Evolutionary conservation across 306 rosid genomes (phyloP).

Genomic region (Cercis canadensis): DNA sequence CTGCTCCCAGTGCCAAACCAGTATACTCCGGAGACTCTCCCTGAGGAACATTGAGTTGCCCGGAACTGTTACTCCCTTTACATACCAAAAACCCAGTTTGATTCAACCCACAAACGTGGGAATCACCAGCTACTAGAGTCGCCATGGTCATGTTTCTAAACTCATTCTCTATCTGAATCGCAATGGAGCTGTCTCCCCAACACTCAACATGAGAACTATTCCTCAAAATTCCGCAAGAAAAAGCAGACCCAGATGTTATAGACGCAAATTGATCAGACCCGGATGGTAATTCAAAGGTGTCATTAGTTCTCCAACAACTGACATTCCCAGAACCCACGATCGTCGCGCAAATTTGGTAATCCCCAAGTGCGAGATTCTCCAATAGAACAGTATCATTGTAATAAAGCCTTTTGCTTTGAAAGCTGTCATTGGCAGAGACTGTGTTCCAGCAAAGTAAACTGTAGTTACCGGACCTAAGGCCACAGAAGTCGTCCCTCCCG

Average conservation of each 20-base stretch:
- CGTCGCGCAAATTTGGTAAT: constrained; percentile 68
- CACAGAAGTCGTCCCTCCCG: constrained; percentile 69
- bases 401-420: constrained; percentile 53
- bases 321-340: constrained; percentile 46
- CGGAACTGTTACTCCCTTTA: constrained; percentile 59
- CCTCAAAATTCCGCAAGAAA: constrained; percentile 75
- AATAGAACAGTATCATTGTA: constrained; percentile 38
- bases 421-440: constrained; percentile 23
- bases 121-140: constrained; percentile 64
- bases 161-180: constrained; percentile 43
- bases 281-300: constrained; percentile 29
- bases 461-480: constrained; percentile 65
- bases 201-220: constrained; percentile 48
- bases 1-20: constrained; percentile 65
- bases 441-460: constrained; percentile 65
- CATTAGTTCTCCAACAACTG: constrained; percentile 62
- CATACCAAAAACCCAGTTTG: constrained; percentile 64
- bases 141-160: constrained; percentile 62
- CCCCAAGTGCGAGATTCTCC: constrained; percentile 74
- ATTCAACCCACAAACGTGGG: constrained; percentile 78
- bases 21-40: constrained; percentile 45
- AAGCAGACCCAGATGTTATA: constrained; percentile 80
- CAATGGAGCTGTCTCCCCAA: constrained; percentile 57
- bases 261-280: constrained; percentile 48
- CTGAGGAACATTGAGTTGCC: constrained; percentile 59